These are phyloP conservation scores for Microbotryum violaceum DNA, from an alignment of 1,284 basidiomycete species.

Conservation along the genomic window DNA sequence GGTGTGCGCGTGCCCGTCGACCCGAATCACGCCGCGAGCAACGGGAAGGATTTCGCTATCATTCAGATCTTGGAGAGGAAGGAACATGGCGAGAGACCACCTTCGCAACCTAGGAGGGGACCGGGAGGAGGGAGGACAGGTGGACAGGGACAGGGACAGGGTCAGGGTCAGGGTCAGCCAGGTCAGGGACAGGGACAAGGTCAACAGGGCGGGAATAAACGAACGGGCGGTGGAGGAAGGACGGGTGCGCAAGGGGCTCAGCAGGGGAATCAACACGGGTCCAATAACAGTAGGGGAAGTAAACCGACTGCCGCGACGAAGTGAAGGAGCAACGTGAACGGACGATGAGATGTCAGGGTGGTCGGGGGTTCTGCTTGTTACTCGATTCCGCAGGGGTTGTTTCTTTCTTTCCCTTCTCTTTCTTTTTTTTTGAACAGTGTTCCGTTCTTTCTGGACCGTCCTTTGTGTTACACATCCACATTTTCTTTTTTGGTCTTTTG, in stretches of 20 bases:
- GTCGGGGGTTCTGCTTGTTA: not conserved
- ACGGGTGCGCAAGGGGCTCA: conserved; percentile 51
- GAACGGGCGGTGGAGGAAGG: conserved; percentile 54
- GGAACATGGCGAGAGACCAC: conserved; percentile 17
- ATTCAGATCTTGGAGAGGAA: conserved; percentile 28
- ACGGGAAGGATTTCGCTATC: conserved; percentile 1
- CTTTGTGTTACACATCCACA: not conserved
- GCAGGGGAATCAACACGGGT: not conserved
- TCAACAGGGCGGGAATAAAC: not conserved
- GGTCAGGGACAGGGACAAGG: not conserved
- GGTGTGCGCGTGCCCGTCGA: conserved; percentile 43
- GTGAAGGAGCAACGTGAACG: not conserved
- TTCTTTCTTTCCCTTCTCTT: not conserved
- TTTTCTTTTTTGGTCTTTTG: too few relatives aligned
- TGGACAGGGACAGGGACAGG: not conserved
- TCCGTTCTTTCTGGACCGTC: not conserved
- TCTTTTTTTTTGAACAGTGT: not conserved
- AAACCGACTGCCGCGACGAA: too few relatives aligned
- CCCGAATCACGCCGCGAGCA: not conserved
- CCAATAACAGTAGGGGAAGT: too few relatives aligned
- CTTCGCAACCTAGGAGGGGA: not conserved
- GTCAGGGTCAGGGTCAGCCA: not conserved
- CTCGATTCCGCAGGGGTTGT: not conserved
- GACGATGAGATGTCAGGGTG: not conserved
- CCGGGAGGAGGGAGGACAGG: not conserved